These are phyloP conservation scores for Aspergillus proliferans DNA, from an alignment of 2,329 filamentous ascomycete species.

Conservation along the genomic window DNA sequence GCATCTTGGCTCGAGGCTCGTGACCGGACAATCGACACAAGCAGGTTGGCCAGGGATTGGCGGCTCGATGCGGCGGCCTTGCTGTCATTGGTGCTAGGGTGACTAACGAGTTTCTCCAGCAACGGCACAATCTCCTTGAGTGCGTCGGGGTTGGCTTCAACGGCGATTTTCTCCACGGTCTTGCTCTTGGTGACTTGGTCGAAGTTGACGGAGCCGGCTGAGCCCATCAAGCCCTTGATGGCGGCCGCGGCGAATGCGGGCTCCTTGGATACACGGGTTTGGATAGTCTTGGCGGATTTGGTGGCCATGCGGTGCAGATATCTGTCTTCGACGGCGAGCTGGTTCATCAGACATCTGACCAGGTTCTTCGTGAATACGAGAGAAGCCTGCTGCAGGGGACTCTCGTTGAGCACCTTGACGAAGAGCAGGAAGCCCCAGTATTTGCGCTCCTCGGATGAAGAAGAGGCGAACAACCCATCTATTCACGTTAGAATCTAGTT, in stretches of 20 bases:
- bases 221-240: conserved; percentile 62
- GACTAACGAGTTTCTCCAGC: conserved; percentile 42
- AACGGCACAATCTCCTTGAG: conserved; percentile 51
- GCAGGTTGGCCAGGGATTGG: conserved; percentile 46
- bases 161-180: conserved; percentile 69
- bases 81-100: conserved; percentile 41
- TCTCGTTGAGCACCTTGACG: conserved; percentile 60
- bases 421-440: conserved; percentile 88
- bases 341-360: conserved; percentile 74
- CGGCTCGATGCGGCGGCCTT: conserved; percentile 42
- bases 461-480: conserved; percentile 79
- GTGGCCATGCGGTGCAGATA: conserved; percentile 74
- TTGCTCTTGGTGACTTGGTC: conserved; percentile 82
- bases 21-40: conserved; percentile 45
- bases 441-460: conserved; percentile 80
- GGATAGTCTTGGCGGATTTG: conserved; percentile 66
- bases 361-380: conserved; percentile 76
- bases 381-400: conserved; percentile 46
- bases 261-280: conserved; percentile 57
- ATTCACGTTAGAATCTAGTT: conserved; percentile 7
- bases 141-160: conserved; percentile 49
- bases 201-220: conserved; percentile 68
- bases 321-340: conserved; percentile 68
- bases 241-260: conserved; percentile 56
- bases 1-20: conserved; percentile 26